Evolutionary conservation across 495 filamentous ascomycete genomes (phyloP).

Genomic region (Penicillium herquei): DNA sequence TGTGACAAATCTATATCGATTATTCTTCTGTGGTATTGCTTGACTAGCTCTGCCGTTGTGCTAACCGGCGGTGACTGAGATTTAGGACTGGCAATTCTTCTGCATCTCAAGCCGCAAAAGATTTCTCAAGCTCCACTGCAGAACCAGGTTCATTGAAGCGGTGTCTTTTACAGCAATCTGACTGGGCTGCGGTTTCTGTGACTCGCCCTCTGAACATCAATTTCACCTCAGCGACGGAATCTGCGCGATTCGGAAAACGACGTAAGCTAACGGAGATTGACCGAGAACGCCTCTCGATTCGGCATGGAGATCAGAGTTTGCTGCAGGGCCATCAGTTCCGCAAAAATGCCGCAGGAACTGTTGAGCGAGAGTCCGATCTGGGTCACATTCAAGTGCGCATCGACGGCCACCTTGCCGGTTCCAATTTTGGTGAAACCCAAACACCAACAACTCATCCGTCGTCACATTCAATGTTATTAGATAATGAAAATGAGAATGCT

Average conservation of each 20-base stretch:
- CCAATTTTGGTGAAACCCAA: conserved; percentile 1
- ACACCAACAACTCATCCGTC: conserved; percentile 16
- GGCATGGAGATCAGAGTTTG: background rate
- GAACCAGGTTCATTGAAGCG: conserved; percentile 28
- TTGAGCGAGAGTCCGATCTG: conserved; percentile 7
- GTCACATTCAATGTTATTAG: conserved; percentile 38
- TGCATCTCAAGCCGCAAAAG: background rate
- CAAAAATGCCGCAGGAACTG: conserved; percentile 1
- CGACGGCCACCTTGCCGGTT: conserved; percentile 18
- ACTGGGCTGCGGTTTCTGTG: conserved; percentile 37
- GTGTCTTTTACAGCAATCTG: conserved; percentile 31
- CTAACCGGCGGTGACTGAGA: background rate
- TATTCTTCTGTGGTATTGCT: too few relatives aligned
- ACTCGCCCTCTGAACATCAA: conserved; percentile 34
- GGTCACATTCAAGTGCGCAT: conserved; percentile 28
- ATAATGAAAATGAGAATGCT: conserved; percentile 22
- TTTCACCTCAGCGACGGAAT: conserved; percentile 29
- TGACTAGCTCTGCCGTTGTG: background rate
- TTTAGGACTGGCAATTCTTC: background rate
- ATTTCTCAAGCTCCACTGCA: background rate
- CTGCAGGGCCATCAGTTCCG: background rate
- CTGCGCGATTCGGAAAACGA: conserved; percentile 38
- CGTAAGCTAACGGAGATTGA: conserved; percentile 36
- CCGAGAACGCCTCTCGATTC: conserved; percentile 22
- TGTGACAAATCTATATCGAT: background rate